Evolutionary conservation across 169 alveolate genomes (phyloP).

Genomic region (Eimeria nieschulzi): DNA sequence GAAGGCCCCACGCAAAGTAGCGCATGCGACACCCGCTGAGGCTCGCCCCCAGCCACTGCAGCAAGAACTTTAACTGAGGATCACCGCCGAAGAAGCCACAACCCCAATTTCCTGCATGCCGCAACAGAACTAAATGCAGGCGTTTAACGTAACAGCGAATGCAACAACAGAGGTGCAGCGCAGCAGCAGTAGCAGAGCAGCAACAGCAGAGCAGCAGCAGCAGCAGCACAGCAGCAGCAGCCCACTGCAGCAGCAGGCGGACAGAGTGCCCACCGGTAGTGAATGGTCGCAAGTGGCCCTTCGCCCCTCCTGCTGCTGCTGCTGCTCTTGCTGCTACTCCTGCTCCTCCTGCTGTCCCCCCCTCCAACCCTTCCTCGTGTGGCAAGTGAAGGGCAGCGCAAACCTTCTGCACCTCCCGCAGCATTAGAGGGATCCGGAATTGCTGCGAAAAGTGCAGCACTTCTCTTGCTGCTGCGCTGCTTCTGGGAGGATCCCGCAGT

Average conservation of each 20-base stretch:
- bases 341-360: background rate
- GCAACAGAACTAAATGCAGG: background rate
- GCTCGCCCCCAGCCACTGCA: conserved; percentile 74
- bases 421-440: conserved; percentile 41
- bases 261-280: background rate
- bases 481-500: background rate
- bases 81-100: conserved; percentile 74
- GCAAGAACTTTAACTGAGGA: conserved; percentile 72
- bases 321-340: background rate
- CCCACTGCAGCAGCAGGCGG: conserved; percentile 7
- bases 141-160: background rate
- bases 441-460: conserved; percentile 41
- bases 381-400: conserved; percentile 61
- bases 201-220: background rate
- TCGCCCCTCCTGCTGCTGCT: conserved; percentile 2
- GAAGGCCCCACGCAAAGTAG: conserved; percentile 49
- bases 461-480: conserved; percentile 35
- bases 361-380: background rate
- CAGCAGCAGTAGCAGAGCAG: conserved; percentile 18
- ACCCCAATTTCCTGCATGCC: conserved; percentile 73
- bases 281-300: background rate
- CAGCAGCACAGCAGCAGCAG: background rate
- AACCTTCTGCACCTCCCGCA: conserved; percentile 58
- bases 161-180: background rate
- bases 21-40: conserved; percentile 41